Evolutionary conservation across 2,329 filamentous ascomycete species (phyloP), one percentile per base, ranked within the genome.

Genomic region (Alternaria sp.): DNA sequence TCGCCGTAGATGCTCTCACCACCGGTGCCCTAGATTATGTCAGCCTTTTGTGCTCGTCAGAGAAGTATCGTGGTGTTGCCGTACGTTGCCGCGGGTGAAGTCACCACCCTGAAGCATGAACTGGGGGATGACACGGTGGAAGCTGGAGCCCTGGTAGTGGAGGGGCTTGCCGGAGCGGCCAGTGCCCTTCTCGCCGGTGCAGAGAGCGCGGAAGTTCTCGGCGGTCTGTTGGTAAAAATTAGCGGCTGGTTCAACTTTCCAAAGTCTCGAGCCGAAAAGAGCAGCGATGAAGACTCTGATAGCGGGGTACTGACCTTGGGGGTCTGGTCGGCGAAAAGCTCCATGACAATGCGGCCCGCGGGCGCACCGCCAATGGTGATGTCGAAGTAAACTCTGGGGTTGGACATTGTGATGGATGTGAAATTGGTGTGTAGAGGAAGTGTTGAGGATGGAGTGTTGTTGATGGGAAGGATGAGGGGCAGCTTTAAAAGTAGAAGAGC

Each of bases 21-120:
- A 71, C 94, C 94, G 42, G 94, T 72, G 51, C 69, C 69, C 69
- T 71, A 44, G 26, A 11, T 11, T 20, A 5, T 56, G 49, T 71
- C 54, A 71, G 67, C 51, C 55, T 52, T 24, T 7, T 44, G n/a
- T 36, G 28, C 16, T n/a, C 44, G 34, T 12, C 39, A 32, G 20
- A 11, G 16, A 7, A 16, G 5, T 34, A 28, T 43, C 24, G 12
- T 39, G 24, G n/a, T 12, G n/a, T 20, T 22, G 51, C 66, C 69
- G 97, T 71, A 94, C 94, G 79, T 97, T 94, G 78, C 92, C 93
- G 53, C 88, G 90, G 54, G 94, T 98, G 80, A 98, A 98, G 81
- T 98, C 94, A 82, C 94, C 94, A 77, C 94, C 94, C 84, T 97
- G 91, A 75, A 97, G 94, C 94, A 98, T 98, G 82, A 98, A 98